These are phyloP conservation scores for Umbellularia californica DNA, from an alignment of 164 flowering plant genomes.

Conservation along the genomic window DNA sequence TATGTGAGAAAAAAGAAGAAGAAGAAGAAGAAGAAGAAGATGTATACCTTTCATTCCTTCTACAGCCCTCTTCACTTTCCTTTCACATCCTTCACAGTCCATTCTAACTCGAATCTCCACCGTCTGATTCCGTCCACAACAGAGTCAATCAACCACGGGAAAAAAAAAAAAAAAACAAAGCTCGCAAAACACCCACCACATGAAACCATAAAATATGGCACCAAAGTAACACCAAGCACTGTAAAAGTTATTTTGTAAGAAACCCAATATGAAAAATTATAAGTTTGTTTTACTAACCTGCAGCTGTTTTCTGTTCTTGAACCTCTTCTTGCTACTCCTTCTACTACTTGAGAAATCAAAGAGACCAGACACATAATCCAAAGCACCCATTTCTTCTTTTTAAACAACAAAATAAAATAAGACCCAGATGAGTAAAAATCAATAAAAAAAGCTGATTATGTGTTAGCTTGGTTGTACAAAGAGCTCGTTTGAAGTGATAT, in stretches of 20 bases:
- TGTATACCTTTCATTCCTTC: constrained; percentile 66
- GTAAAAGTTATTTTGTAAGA: no score
- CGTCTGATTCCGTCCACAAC: constrained; percentile 42
- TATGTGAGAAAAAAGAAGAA: not conserved
- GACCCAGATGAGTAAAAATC: not conserved
- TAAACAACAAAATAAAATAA: no score
- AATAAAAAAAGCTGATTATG: no score
- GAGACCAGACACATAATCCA: constrained; percentile 27
- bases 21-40: not conserved
- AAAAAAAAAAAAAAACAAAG: no score
- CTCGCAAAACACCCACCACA: not conserved
- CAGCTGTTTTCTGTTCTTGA: constrained; percentile 28
- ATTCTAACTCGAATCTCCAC: constrained; percentile 84
- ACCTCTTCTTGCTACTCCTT: constrained; percentile 14
- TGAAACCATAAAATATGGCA: not conserved
- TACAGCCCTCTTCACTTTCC: constrained; percentile 56
- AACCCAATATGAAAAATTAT: not conserved
- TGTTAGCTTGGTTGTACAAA: no score
- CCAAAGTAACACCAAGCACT: not conserved
- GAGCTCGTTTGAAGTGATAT: no score
- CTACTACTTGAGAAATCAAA: constrained; percentile 22
- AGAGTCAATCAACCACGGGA: not conserved
- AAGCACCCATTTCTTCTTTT: constrained; percentile 27
- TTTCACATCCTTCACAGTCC: constrained; percentile 95
- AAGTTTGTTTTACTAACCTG: constrained; percentile 20